Evolutionary conservation across 2,329 filamentous ascomycete genomes (phyloP).

Genomic region (Penicillium nordicum): DNA sequence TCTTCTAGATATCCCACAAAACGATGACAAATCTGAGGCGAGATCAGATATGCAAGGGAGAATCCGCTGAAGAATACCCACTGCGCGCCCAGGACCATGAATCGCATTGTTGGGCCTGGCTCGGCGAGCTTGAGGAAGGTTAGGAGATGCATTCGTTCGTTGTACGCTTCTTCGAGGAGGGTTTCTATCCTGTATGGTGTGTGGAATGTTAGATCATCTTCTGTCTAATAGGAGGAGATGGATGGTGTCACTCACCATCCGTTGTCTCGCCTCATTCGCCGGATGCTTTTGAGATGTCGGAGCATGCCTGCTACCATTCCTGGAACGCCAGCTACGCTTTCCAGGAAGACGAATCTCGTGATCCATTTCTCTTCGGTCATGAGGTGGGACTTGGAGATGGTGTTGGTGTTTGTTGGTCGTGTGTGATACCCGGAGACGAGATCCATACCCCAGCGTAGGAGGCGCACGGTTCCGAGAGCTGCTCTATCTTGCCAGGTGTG

Average conservation of each 20-base stretch:
- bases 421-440: slow-evolving; percentile 74
- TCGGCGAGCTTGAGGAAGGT: slow-evolving; percentile 89
- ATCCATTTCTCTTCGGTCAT: slow-evolving; percentile 85
- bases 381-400: slow-evolving; percentile 50
- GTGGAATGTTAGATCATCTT: neutral
- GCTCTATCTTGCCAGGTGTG: slow-evolving; percentile 68
- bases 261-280: slow-evolving; percentile 81
- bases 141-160: slow-evolving; percentile 86
- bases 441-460: slow-evolving; percentile 74
- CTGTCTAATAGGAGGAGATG: too few species aligned
- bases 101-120: slow-evolving; percentile 80
- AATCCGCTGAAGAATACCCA: slow-evolving; percentile 94
- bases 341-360: slow-evolving; percentile 81
- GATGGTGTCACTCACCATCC: slow-evolving; percentile 59
- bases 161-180: slow-evolving; percentile 81
- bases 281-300: slow-evolving; percentile 74
- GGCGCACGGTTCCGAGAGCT: slow-evolving; percentile 69
- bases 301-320: slow-evolving; percentile 95
- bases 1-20: slow-evolving; percentile 97
- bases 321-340: slow-evolving; percentile 86
- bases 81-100: slow-evolving; percentile 86
- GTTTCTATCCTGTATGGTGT: slow-evolving; percentile 69
- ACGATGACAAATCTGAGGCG: slow-evolving; percentile 81
- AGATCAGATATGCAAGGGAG: slow-evolving; percentile 82
- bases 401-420: slow-evolving; percentile 37